Conservation (phyloP, 257 asterid species). For the Solanum arcanum region DNA sequence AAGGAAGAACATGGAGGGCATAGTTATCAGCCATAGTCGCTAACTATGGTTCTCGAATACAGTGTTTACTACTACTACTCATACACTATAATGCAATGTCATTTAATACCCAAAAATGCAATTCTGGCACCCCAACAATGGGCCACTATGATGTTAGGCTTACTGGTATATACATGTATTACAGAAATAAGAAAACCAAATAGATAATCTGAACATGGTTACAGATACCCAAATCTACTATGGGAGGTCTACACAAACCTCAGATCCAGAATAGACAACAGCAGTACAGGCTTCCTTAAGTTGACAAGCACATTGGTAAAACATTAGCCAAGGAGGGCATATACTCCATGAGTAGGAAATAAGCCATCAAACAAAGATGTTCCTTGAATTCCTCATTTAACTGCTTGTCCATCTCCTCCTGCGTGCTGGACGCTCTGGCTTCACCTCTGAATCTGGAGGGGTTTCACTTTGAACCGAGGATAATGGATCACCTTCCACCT, state of each 20-base stretch:
- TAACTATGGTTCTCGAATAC: not conserved
- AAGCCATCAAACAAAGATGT: not conserved
- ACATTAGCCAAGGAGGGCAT: not conserved
- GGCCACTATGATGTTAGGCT: not conserved
- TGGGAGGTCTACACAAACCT: not conserved
- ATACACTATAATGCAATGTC: not conserved
- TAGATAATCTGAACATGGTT: not conserved
- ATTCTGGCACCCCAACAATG: constrained; percentile 5
- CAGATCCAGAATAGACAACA: constrained; percentile 1
- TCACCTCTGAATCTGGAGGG: constrained; percentile 53
- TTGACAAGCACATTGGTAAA: not conserved
- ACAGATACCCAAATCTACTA: not conserved
- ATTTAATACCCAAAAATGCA: not conserved
- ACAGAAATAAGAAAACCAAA: not conserved
- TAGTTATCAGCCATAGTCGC: not conserved
- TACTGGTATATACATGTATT: constrained; percentile 1
- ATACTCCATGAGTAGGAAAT: not conserved
- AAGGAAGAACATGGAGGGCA: not conserved
- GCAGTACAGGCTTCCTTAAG: not conserved
- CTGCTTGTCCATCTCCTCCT: constrained; percentile 93
- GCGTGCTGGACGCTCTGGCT: constrained; percentile 88
- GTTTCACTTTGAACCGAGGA: constrained; percentile 36
- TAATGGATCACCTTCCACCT: constrained; percentile 43
- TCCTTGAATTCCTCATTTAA: constrained; percentile 9
- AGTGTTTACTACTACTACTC: not conserved